Conservation (phyloP, 2,329 filamentous ascomycete genomes). For the Colletotrichum tofieldiae region DNA sequence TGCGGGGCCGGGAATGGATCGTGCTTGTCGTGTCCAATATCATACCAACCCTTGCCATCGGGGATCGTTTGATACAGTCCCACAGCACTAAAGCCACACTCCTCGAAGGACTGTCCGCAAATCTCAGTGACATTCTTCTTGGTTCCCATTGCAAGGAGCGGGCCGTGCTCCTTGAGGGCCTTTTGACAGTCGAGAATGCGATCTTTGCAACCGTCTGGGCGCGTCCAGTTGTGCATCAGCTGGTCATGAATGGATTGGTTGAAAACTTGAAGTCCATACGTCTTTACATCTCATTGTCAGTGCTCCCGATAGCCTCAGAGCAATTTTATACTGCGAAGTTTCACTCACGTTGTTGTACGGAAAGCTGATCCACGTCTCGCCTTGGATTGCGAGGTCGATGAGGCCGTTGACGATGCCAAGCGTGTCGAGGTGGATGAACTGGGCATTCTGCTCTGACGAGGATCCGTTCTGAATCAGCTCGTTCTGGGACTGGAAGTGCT, state of each 20-base stretch:
- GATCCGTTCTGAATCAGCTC: slow-evolving; percentile 64
- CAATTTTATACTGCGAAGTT: fast-evolving
- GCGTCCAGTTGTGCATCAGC: slow-evolving; percentile 54
- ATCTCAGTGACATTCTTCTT: slow-evolving; percentile 21
- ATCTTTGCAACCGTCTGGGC: slow-evolving; percentile 66
- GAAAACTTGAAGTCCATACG: slow-evolving; percentile 74
- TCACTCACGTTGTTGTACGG: slow-evolving; percentile 70
- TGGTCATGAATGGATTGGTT: slow-evolving; percentile 50
- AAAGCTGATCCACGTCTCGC: slow-evolving; percentile 69
- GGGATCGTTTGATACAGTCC: slow-evolving; percentile 35
- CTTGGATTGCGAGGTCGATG: slow-evolving; percentile 75
- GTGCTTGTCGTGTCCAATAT: slow-evolving; percentile 43
- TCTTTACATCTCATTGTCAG: slow-evolving; percentile 45
- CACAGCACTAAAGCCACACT: slow-evolving; percentile 47
- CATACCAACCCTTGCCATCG: slow-evolving; percentile 41
- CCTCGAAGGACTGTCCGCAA: slow-evolving; percentile 36
- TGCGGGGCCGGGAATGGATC: slow-evolving; percentile 44
- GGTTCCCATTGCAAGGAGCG: slow-evolving; percentile 46
- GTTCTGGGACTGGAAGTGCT: slow-evolving; percentile 74
- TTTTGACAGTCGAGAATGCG: slow-evolving; percentile 67
- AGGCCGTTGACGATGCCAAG: slow-evolving; percentile 81
- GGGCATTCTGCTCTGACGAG: slow-evolving; percentile 62
- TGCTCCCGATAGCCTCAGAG: not conserved
- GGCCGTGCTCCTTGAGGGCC: slow-evolving; percentile 49
- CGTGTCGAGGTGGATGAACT: slow-evolving; percentile 70